phyloP scores from a whole-genome alignment of 306 rosid genomes.

The Carpinus fangiana region DNA sequence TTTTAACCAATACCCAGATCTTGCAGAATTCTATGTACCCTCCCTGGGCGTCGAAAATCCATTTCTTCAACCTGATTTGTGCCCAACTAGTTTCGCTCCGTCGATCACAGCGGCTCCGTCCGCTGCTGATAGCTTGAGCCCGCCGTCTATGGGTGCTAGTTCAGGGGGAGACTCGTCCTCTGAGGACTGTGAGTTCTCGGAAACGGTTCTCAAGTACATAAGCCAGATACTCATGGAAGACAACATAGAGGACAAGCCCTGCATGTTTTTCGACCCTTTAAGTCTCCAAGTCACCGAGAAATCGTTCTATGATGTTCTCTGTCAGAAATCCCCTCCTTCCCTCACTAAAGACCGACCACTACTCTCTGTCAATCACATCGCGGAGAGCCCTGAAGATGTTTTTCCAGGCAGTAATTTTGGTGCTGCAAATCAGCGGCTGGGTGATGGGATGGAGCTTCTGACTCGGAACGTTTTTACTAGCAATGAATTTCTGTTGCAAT shows the following conservation, averaged over 20 bases:
- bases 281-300: constrained; percentile 6
- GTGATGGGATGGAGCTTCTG: background rate
- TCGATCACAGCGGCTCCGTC: background rate
- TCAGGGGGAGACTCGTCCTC: background rate
- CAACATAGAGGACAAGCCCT: constrained; percentile 4
- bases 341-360: constrained; percentile 11
- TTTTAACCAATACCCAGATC: constrained; percentile 23
- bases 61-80: constrained; percentile 18
- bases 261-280: constrained; percentile 6
- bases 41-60: constrained; percentile 23
- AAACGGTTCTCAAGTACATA: constrained; percentile 8
- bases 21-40: constrained; percentile 5
- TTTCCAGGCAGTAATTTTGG: constrained; percentile 33
- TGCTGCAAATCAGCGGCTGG: constrained; percentile 24
- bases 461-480: background rate
- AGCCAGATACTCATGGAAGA: constrained; percentile 14
- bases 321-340: background rate
- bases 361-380: constrained; percentile 8
- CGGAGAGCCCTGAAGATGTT: constrained; percentile 30
- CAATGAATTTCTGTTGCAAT: background rate
- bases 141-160: constrained; percentile 16
- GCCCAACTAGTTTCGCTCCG: background rate
- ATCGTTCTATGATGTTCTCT: constrained; percentile 3
- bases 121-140: constrained; percentile 15
- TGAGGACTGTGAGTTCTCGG: background rate